These are phyloP conservation scores for Scedosporium dehoogii DNA, from an alignment of 2,329 filamentous ascomycete species.

Conservation along the genomic window DNA sequence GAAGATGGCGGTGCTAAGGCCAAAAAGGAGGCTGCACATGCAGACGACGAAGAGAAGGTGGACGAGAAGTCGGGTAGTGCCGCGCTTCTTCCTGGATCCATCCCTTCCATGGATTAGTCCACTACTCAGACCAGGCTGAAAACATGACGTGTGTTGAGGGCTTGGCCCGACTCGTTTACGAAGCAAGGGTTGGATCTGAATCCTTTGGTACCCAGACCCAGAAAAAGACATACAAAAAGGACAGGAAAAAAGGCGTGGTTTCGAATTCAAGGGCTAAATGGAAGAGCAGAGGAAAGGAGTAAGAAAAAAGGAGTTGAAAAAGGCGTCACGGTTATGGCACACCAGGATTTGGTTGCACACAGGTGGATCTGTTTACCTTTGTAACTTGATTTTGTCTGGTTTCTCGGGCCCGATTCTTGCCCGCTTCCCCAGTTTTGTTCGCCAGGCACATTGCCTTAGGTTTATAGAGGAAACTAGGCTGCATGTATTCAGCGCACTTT, in stretches of 20 bases:
- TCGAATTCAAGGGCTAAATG: background rate
- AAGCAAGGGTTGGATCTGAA: background rate
- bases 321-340: no score
- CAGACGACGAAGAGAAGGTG: background rate
- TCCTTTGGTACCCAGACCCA: background rate
- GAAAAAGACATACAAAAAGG: background rate
- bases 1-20: background rate
- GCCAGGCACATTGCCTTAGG: background rate
- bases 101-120: background rate
- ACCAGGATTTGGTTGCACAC: background rate
- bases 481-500: background rate
- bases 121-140: background rate
- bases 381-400: background rate
- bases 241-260: background rate
- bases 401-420: background rate
- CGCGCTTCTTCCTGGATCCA: background rate
- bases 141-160: background rate
- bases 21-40: background rate
- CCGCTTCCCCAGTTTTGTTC: background rate
- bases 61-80: conserved; percentile 5
- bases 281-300: background rate
- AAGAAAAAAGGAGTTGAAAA: background rate
- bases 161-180: background rate
- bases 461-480: background rate
- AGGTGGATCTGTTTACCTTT: background rate